Evolutionary conservation across 1,284 basidiomycete genomes (phyloP).

Genomic region (Irpex sp.): DNA sequence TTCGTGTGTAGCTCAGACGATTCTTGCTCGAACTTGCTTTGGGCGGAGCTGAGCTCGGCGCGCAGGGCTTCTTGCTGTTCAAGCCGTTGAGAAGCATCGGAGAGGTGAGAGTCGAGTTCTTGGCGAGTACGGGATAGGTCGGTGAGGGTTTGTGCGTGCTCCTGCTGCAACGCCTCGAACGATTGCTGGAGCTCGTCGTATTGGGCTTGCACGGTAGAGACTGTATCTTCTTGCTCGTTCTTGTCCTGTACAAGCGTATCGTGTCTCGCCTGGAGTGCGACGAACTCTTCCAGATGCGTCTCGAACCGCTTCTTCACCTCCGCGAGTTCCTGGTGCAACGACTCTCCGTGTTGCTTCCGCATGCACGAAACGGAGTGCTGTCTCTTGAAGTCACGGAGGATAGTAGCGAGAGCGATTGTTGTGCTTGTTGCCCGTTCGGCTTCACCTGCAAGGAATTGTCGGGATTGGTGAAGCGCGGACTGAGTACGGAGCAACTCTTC

Average conservation of each 20-base stretch:
- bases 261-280: slow-evolving; percentile 17
- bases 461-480: slow-evolving; percentile 6
- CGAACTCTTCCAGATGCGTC: slow-evolving; percentile 25
- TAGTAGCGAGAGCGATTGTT: slow-evolving; percentile 27
- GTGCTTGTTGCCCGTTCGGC: slow-evolving; percentile 20
- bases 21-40: slow-evolving; percentile 34
- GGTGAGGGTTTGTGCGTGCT: slow-evolving; percentile 17
- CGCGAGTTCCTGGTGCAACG: slow-evolving; percentile 14
- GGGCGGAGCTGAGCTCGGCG: slow-evolving; percentile 28
- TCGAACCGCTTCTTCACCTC: slow-evolving; percentile 18
- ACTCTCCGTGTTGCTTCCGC: slow-evolving; percentile 7
- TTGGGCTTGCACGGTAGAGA: slow-evolving; percentile 22
- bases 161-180: slow-evolving; percentile 16
- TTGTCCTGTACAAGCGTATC: not conserved
- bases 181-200: slow-evolving; percentile 19
- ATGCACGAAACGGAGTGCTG: not conserved
- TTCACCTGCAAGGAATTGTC: slow-evolving; percentile 3
- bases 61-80: slow-evolving; percentile 16
- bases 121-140: slow-evolving; percentile 18
- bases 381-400: slow-evolving; percentile 3
- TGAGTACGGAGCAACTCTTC: slow-evolving; percentile 6
- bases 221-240: slow-evolving; percentile 10
- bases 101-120: slow-evolving; percentile 16
- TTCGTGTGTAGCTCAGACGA: slow-evolving; percentile 31
- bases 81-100: slow-evolving; percentile 13